Evolutionary conservation across 2,329 filamentous ascomycete species (phyloP), one percentile per base, ranked within the genome.

Genomic region (Ophiostoma sp.): DNA sequence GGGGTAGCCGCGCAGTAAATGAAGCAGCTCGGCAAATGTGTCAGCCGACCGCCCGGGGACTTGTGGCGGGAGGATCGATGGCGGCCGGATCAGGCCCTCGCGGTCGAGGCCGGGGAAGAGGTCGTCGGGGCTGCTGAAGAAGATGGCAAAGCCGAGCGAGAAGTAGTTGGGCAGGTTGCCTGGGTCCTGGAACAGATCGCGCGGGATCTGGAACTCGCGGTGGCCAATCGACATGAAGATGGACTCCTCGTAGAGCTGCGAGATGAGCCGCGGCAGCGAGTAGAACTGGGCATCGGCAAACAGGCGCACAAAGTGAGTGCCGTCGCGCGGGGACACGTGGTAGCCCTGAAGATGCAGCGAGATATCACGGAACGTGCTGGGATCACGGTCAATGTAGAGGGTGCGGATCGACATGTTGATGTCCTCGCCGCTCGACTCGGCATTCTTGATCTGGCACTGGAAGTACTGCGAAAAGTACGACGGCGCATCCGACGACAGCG

Each of bases 401-500:
- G 94, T 97, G 74, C 90, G 89, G 71, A 96, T 82, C 66, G 80
- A 79, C 5, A 76, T 74, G 54, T 76, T 78, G 5, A 80, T 71
- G 70, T 86, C 84, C 69, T 87, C 84, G 71, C 86, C 86, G 54
- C 31, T 62, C 66, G 86, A 83, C 72, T 88, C 85, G 67, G 86
- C 89, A 74, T 83, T 81, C 71, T 86, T 85, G 57, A 97, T 80
- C 80, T 97, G 94, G 76, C 92, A 91, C 75, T 89, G 85, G 79
- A 98, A 98, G 82, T 95, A 97, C 75, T 93, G 90, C 27, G 94
- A 96, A 81, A 98, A 97, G 79, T 97, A 97, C 67, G 94, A 97
- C 71, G 94, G 94, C 76, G 93, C 94, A 80, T 92, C 90, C 33
- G 89, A 92, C 20, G 89, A 91, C 67, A 92, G 81, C 2, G 89